These are phyloP conservation scores for Myochromella boudieri DNA, from an alignment of 768 basidiomycete species.

Conservation along the genomic window DNA sequence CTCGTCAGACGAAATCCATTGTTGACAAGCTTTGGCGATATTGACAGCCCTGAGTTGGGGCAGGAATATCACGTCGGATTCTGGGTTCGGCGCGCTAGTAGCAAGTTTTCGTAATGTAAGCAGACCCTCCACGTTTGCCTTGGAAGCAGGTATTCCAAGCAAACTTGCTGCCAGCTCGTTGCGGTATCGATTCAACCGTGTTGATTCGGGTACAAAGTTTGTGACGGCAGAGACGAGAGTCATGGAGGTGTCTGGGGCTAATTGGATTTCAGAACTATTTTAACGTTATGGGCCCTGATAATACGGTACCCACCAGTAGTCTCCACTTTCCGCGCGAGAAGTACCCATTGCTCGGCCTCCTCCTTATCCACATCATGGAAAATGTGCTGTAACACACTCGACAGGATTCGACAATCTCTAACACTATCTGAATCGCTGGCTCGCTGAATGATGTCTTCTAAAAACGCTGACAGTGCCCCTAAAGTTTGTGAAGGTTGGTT, in stretches of 20 bases:
- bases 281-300: background rate
- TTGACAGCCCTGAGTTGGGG: constrained; percentile 85
- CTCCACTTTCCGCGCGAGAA: constrained; percentile 63
- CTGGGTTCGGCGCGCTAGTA: constrained; percentile 72
- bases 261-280: background rate
- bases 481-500: constrained; percentile 19
- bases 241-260: constrained; percentile 72
- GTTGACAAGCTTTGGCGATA: constrained; percentile 78
- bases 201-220: constrained; percentile 63
- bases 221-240: constrained; percentile 65
- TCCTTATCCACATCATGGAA: constrained; percentile 55
- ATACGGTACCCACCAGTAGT: constrained; percentile 48
- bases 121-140: constrained; percentile 72
- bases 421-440: constrained; percentile 42
- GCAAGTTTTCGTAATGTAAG: constrained; percentile 65
- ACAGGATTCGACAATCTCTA: constrained; percentile 59
- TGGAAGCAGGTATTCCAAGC: constrained; percentile 59
- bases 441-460: constrained; percentile 28
- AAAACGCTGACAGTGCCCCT: constrained; percentile 25
- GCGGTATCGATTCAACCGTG: constrained; percentile 74
- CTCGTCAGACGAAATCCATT: constrained; percentile 70
- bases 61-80: constrained; percentile 82
- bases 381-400: constrained; percentile 57
- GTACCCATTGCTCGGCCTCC: constrained; percentile 80
- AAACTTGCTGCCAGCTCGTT: constrained; percentile 89